Conservation (phyloP, 2,329 filamentous ascomycete species). For the Colletotrichum higginsianum region DNA sequence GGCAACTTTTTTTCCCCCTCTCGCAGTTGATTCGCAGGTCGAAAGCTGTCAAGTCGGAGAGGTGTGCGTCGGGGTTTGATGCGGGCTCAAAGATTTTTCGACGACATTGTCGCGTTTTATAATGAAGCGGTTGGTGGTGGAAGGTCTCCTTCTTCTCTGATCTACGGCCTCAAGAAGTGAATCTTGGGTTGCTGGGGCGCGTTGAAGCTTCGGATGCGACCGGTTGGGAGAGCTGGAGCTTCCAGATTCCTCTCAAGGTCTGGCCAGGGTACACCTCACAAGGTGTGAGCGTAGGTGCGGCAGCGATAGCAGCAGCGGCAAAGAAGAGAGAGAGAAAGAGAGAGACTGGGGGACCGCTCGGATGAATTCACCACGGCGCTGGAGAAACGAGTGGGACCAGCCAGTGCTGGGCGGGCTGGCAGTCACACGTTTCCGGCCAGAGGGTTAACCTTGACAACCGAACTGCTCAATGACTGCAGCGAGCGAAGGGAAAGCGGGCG, state of each 20-base stretch:
- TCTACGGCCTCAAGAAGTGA: slow-evolving; percentile 20
- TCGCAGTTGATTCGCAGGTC: slow-evolving; percentile 29
- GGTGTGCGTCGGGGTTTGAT: slow-evolving; percentile 23
- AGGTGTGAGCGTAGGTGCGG: slow-evolving; percentile 30
- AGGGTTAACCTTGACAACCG: slow-evolving; percentile 25
- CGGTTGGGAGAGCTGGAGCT: slow-evolving; percentile 21
- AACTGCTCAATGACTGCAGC: slow-evolving; percentile 24
- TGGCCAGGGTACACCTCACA: slow-evolving; percentile 22
- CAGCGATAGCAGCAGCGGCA: slow-evolving; percentile 17
- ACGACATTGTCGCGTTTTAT: slow-evolving; percentile 42
- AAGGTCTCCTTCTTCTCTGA: background rate
- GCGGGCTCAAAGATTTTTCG: slow-evolving; percentile 40
- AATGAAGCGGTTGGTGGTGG: slow-evolving; percentile 17
- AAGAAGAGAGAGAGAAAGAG: background rate
- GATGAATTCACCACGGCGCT: slow-evolving; percentile 34
- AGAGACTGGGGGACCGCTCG: slow-evolving; percentile 33
- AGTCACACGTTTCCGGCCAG: slow-evolving; percentile 38
- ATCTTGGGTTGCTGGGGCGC: slow-evolving; percentile 18
- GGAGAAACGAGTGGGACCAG: slow-evolving; percentile 43
- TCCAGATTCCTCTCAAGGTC: slow-evolving; percentile 27
- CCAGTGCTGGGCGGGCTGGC: slow-evolving; percentile 25
- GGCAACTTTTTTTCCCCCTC: slow-evolving; percentile 31
- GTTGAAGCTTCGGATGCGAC: slow-evolving; percentile 25
- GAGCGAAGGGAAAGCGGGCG: slow-evolving; percentile 15
- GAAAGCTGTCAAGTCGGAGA: slow-evolving; percentile 22